A percentile compares a stretch with the other conserved stretches of the same genome.
Conservation (phyloP, 2,329 filamentous ascomycete species). For the Thielaviopsis ethacetica region DNA sequence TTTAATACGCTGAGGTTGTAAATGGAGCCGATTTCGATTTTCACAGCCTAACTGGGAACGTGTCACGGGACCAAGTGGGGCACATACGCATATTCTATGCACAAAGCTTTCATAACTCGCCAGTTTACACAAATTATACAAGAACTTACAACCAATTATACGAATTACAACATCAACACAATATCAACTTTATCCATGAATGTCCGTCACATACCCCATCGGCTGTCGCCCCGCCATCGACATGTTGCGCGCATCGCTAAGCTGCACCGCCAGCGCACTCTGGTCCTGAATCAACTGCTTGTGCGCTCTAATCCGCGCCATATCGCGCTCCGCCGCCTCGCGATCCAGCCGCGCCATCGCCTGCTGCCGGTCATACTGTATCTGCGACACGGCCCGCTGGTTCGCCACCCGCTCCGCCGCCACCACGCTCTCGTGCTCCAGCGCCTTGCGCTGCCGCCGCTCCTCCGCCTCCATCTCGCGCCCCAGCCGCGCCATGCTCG, state of each 20-base stretch:
- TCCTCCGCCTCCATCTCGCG: slow-evolving; percentile 31
- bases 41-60: too few relatives aligned
- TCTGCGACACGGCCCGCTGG: slow-evolving; percentile 31
- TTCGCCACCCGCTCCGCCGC: slow-evolving; percentile 30
- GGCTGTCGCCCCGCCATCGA: slow-evolving; percentile 23
- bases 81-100: not conserved
- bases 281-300: slow-evolving; percentile 34
- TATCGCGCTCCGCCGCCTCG: slow-evolving; percentile 28
- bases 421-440: slow-evolving; percentile 33
- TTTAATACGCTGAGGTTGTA: slow-evolving; percentile 9
- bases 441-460: slow-evolving; percentile 24
- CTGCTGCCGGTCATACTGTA: slow-evolving; percentile 34
- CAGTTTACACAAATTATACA: not conserved
- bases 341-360: slow-evolving; percentile 29
- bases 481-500: slow-evolving; percentile 14
- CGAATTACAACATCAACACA: too few relatives aligned
- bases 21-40: slow-evolving; percentile 8
- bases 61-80: not conserved
- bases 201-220: slow-evolving; percentile 34
- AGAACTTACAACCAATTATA: too few relatives aligned
- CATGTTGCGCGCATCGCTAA: slow-evolving; percentile 24
- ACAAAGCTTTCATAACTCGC: not conserved
- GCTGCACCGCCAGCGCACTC: slow-evolving; percentile 23
- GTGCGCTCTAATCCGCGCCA: slow-evolving; percentile 32
- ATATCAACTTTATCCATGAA: not conserved